Evolutionary conservation across 192 early-diverging fungal genomes (phyloP), one percentile per base, ranked within the genome.

Genomic region (Coemansia guatemalensis): DNA sequence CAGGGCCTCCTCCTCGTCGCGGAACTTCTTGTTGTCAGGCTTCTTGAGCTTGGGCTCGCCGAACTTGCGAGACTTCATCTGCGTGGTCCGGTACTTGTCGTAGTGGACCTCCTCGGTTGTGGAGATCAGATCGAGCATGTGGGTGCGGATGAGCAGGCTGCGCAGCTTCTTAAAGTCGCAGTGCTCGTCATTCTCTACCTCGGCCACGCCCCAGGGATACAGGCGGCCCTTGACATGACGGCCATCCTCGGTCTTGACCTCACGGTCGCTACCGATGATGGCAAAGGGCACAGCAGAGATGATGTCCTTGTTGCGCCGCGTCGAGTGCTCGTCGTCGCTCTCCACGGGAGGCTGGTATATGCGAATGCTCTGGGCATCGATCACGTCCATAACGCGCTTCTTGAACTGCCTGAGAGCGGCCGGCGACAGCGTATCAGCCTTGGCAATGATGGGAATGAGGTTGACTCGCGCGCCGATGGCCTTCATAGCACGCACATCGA

Each of bases 401-500:
- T 99, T 99, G 88, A 97, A 99, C 66, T 88, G 87, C 53, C 89
- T 86, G 63, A 99, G 82, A 58, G 95, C 91, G 12, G 86, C 84
- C 18, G 93, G 94, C 32, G 95, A 96, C 78, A 99, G 78, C 27
- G 97, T 99, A 82, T 99, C 97, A 48, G 95, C 94, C 80, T 99
- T 99, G 54, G 97, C 93, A 81, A 99, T 93, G 47, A 98, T 89
- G 23, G 97, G 97, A 68, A 99, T 97, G 74, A 99, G 83, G 78
- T 99, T 99, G 62, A 96, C 93, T 64, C 97, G 91, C 22, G 90
- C 88, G 51, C 95, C 92, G 57, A 99, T 86, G 35, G 91, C 89
- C 86, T 97, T 97, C 97, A 99, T 99, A 62, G 96, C 92, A 68
- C 94, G 93, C 71, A 99, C 92, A 67, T 99, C 97, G 44, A 97